Percentiles rank a stretch among this genome's conserved stretches.
Evolutionary conservation across 2,329 filamentous ascomycete genomes (phyloP).

Genomic region (Cryoendolithus antarcticus): DNA sequence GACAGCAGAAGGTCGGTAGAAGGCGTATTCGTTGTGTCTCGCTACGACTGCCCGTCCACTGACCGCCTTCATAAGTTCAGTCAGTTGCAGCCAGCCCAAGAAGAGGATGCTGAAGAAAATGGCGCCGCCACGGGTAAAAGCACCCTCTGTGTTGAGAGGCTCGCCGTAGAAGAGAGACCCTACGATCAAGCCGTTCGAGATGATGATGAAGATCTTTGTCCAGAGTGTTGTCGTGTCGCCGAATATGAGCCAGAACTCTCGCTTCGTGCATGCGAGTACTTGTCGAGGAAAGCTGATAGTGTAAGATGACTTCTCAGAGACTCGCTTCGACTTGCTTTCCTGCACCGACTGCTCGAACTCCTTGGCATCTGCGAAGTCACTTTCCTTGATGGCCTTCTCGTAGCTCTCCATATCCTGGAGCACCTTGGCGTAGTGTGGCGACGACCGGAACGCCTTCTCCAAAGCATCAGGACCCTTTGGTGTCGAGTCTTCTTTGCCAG

Average conservation of each 20-base stretch:
- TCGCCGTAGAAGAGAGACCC: slow-evolving; percentile 67
- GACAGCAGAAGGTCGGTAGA: slow-evolving; percentile 57
- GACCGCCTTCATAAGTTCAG: slow-evolving; percentile 67
- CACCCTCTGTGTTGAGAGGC: slow-evolving; percentile 45
- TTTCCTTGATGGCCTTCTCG: slow-evolving; percentile 44
- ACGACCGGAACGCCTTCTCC: slow-evolving; percentile 53
- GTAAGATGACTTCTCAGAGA: slow-evolving; percentile 60
- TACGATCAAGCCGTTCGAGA: slow-evolving; percentile 62
- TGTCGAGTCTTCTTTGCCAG: slow-evolving; percentile 51
- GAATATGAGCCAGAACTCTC: slow-evolving; percentile 67
- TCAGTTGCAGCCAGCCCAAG: slow-evolving; percentile 58
- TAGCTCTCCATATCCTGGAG: slow-evolving; percentile 50
- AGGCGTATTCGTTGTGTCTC: slow-evolving; percentile 56
- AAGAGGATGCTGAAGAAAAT: slow-evolving; percentile 57
- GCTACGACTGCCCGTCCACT: slow-evolving; percentile 57
- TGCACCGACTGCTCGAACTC: slow-evolving; percentile 52
- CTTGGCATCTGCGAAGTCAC: slow-evolving; percentile 47
- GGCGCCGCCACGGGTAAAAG: slow-evolving; percentile 51
- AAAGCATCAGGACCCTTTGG: slow-evolving; percentile 61
- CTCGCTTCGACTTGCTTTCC: slow-evolving; percentile 53
- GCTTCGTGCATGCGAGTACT: slow-evolving; percentile 53
- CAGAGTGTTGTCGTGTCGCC: slow-evolving; percentile 64
- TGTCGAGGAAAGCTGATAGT: slow-evolving; percentile 64
- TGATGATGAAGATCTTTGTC: slow-evolving; percentile 69
- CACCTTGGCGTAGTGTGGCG: slow-evolving; percentile 48